Conservation (phyloP, 2,329 filamentous ascomycete species). For the Thelonectria olida region DNA sequence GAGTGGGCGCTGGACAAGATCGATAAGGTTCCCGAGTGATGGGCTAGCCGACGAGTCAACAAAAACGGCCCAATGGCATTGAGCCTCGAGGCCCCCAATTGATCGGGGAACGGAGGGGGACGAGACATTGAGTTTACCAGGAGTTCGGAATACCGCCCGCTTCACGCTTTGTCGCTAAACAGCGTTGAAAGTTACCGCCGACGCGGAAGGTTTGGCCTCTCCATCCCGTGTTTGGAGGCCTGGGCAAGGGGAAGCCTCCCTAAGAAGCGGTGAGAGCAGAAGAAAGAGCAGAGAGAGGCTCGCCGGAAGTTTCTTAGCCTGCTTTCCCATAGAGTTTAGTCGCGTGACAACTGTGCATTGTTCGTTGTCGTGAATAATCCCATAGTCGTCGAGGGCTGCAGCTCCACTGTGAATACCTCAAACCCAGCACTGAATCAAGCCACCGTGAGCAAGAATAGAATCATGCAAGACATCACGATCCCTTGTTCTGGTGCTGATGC, state of each 20-base stretch:
- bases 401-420: background rate
- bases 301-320: background rate
- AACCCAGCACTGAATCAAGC: background rate
- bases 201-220: background rate
- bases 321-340: background rate
- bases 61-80: no score
- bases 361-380: no score
- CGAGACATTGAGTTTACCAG: background rate
- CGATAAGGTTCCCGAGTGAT: background rate
- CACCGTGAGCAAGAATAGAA: background rate
- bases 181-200: background rate
- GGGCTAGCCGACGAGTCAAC: background rate
- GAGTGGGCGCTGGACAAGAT: background rate
- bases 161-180: background rate
- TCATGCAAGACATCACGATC: no score
- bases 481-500: background rate
- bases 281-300: background rate
- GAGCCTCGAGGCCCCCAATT: no score
- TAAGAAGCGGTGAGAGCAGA: background rate
- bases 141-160: background rate
- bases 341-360: no score
- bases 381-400: no score
- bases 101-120: no score
- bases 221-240: no score
- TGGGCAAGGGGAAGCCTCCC: background rate